Evolutionary conservation across 2,329 filamentous ascomycete species (phyloP).

Genomic region (Pleurostoma richardsiae): DNA sequence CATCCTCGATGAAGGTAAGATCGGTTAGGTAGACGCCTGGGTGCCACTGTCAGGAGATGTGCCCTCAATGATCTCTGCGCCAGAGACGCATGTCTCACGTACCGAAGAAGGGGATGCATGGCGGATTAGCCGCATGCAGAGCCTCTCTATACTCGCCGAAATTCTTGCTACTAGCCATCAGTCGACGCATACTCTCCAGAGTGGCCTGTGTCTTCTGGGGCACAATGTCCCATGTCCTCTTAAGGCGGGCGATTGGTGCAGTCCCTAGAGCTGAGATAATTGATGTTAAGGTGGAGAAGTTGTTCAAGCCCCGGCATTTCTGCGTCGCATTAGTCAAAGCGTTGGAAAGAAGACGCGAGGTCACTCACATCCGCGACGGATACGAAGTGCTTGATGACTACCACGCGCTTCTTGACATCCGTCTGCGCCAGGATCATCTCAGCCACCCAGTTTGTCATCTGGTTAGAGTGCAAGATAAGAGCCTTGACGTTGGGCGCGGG

Average conservation of each 20-base stretch:
- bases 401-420: constrained; percentile 92
- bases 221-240: constrained; percentile 90
- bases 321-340: constrained; percentile 25
- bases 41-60: constrained; percentile 3
- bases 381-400: constrained; percentile 98
- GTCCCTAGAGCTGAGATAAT: constrained; percentile 96
- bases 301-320: constrained; percentile 93
- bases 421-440: constrained; percentile 96
- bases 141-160: constrained; percentile 95
- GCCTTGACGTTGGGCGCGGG: constrained; percentile 93
- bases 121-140: constrained; percentile 86
- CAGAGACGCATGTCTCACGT: constrained; percentile 22
- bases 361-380: constrained; percentile 83
- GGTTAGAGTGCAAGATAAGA: constrained; percentile 94
- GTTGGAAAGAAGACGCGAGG: constrained; percentile 4
- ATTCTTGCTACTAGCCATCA: constrained; percentile 98
- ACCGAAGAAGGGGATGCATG: constrained; percentile 98
- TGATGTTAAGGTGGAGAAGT: constrained; percentile 94
- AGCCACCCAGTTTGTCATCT: constrained; percentile 98
- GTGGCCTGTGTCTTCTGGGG: constrained; percentile 76
- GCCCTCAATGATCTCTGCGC: not conserved
- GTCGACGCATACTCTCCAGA: constrained; percentile 83
- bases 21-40: constrained; percentile 93
- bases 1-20: constrained; percentile 96
- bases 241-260: constrained; percentile 88